Conservation (phyloP, 805 yeast species). For the Ogataea paraovalis region DNA sequence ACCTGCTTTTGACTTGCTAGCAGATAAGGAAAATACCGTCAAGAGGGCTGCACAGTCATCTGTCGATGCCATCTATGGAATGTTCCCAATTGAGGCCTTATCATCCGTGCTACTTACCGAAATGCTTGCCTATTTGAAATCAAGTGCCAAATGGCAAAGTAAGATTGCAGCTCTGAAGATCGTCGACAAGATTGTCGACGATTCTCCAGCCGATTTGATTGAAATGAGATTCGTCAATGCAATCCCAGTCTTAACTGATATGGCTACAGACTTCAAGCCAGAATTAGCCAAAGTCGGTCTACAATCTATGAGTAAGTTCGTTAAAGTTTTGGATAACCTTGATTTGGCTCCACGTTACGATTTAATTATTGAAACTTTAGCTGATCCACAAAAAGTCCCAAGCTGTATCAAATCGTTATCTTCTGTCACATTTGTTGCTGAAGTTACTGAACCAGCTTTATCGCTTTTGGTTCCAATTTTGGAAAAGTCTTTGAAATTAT, state of each 20-base stretch:
- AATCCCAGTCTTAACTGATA: slow-evolving; percentile 82
- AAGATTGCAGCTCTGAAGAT: slow-evolving; percentile 75
- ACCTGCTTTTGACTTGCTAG: slow-evolving; percentile 62
- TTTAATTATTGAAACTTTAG: slow-evolving; percentile 79
- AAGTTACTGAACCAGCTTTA: slow-evolving; percentile 94
- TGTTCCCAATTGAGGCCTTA: slow-evolving; percentile 74
- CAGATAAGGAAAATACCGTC: slow-evolving; percentile 86
- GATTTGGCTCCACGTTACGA: slow-evolving; percentile 86
- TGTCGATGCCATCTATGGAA: slow-evolving; percentile 61
- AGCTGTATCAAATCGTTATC: slow-evolving; percentile 84
- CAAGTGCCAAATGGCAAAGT: slow-evolving; percentile 92
- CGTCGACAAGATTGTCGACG: slow-evolving; percentile 70
- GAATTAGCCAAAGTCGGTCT: slow-evolving; percentile 87
- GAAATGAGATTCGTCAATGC: slow-evolving; percentile 75
- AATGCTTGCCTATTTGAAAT: slow-evolving; percentile 58
- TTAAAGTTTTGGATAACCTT: slow-evolving; percentile 83
- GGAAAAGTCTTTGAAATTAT: slow-evolving; percentile 80
- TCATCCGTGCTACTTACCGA: slow-evolving; percentile 65
- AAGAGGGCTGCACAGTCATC: slow-evolving; percentile 83
- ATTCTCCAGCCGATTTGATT: slow-evolving; percentile 78
- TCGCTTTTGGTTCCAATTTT: slow-evolving; percentile 88
- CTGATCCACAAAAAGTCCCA: slow-evolving; percentile 86
- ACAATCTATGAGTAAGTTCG: slow-evolving; percentile 64
- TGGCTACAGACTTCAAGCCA: slow-evolving; percentile 94
- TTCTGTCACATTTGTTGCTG: slow-evolving; percentile 95